Conservation (phyloP, 768 basidiomycete genomes). For the Lentinula edodes region DNA sequence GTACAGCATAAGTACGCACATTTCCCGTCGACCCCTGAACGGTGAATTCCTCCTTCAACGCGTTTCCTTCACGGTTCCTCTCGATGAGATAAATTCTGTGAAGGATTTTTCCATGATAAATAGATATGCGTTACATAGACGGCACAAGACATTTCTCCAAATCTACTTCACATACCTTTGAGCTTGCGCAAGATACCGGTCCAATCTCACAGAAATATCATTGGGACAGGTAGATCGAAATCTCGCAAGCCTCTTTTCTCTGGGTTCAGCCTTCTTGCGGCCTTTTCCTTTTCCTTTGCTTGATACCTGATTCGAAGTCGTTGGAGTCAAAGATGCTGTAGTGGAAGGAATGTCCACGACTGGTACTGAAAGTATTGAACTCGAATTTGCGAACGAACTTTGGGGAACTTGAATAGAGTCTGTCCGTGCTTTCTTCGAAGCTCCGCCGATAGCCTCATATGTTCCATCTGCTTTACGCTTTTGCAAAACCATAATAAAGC, state of each 20-base stretch:
- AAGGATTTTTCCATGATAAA: neutral
- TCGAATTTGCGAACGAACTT: too few relatives aligned
- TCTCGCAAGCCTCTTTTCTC: constrained; percentile 1
- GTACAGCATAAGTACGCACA: neutral
- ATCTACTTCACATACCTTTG: neutral
- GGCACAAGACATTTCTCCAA: neutral
- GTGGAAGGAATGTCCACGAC: neutral
- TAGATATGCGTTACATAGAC: too few relatives aligned
- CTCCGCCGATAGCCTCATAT: neutral
- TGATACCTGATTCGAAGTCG: neutral
- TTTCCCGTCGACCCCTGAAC: constrained; percentile 5
- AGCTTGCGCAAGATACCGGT: constrained; percentile 4
- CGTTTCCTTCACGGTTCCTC: neutral
- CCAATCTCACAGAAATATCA: constrained; percentile 1
- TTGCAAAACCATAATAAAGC: neutral
- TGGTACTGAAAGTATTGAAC: too few relatives aligned
- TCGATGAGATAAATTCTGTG: constrained; percentile 2
- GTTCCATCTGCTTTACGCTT: constrained; percentile 4
- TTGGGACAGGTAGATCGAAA: neutral
- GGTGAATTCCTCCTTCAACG: constrained; percentile 4
- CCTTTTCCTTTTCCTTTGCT: neutral
- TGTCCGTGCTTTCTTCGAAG: neutral
- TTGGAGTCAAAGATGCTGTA: neutral
- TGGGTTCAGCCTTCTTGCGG: neutral
- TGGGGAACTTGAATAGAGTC: too few relatives aligned